Evolutionary conservation across 306 rosid species (phyloP).

Genomic region (Pyrus bretschneideri): DNA sequence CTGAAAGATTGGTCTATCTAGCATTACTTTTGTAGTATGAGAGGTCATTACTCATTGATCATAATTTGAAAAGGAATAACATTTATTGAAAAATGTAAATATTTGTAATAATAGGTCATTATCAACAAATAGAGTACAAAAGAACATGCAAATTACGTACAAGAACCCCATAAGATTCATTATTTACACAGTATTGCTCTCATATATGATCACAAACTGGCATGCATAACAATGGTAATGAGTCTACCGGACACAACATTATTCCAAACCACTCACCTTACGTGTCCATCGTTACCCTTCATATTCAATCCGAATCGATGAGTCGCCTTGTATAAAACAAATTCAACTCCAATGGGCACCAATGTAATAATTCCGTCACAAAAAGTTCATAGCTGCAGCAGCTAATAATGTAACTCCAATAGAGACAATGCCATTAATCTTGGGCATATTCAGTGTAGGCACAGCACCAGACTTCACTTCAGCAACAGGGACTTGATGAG

Average conservation of each 20-base stretch:
- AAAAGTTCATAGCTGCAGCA: slow-evolving; percentile 9
- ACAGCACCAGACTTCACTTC: slow-evolving; percentile 31
- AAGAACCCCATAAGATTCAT: neutral
- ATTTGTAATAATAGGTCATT: no score
- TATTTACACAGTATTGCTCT: neutral
- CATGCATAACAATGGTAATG: neutral
- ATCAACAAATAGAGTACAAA: neutral
- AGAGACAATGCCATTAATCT: slow-evolving; percentile 14
- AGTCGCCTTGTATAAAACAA: neutral
- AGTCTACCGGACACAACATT: neutral
- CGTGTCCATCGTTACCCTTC: neutral
- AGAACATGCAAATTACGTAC: neutral
- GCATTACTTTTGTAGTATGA: no score
- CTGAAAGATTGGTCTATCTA: no score
- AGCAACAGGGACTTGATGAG: slow-evolving; percentile 3
- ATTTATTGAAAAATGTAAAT: no score
- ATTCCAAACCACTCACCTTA: neutral
- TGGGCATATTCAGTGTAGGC: neutral
- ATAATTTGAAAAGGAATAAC: no score
- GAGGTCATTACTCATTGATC: no score
- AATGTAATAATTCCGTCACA: slow-evolving; percentile 12
- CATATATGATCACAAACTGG: neutral
- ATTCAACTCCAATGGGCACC: neutral
- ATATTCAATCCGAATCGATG: neutral
- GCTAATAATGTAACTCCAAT: slow-evolving; percentile 21